phyloP scores from a whole-genome alignment of 305 asterid genomes.

The Lippia alba region DNA sequence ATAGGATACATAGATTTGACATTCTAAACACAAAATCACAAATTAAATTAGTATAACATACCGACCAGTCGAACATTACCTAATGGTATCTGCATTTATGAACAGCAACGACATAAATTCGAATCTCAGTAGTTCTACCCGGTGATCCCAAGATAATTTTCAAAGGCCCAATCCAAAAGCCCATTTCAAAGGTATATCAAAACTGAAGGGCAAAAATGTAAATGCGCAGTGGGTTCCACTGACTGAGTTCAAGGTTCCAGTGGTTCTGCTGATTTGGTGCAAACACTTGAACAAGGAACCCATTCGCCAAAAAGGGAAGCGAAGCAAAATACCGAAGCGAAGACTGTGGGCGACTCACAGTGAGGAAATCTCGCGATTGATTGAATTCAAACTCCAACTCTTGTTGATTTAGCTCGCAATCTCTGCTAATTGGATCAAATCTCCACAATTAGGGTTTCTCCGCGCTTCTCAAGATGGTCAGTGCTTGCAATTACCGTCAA shows the following conservation, averaged over 20 bases:
- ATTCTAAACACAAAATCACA: no score
- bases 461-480: conserved; percentile 46
- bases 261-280: conserved; percentile 21
- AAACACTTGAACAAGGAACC: conserved; percentile 1
- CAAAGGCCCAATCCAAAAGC: neutral
- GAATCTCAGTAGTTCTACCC: no score
- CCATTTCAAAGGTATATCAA: neutral
- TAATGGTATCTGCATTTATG: no score
- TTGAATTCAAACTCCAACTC: conserved; percentile 37
- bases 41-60: no score
- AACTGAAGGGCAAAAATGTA: conserved; percentile 1
- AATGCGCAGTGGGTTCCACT: neutral
- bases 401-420: conserved; percentile 24
- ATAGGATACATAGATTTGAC: no score
- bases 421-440: conserved; percentile 34
- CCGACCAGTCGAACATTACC: no score
- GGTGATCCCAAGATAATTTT: no score
- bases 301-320: conserved; percentile 5
- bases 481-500: conserved; percentile 20
- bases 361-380: conserved; percentile 34
- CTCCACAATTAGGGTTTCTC: conserved; percentile 28
- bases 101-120: no score
- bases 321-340: neutral
- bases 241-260: neutral
- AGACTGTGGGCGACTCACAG: conserved; percentile 37